Percentiles rank a stretch among this genome's conserved stretches.
phyloP scores from a whole-genome alignment of 768 basidiomycete species.

The Termitomyces sp. region DNA sequence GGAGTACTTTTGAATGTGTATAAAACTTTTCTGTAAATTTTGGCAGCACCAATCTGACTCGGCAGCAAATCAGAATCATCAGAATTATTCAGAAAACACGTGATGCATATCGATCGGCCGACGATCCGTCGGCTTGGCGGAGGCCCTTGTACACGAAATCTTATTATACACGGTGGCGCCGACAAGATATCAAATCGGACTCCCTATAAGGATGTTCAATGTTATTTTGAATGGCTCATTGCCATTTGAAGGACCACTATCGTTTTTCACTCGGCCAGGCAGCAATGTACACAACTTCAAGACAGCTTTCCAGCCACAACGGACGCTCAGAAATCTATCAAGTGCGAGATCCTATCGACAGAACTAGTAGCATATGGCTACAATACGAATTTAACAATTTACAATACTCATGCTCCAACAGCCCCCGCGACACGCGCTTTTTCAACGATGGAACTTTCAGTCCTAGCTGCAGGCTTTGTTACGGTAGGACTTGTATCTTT shows the following conservation, averaged over 20 bases:
- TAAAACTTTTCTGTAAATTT: slow-evolving; percentile 14
- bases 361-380: neutral
- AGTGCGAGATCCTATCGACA: no score
- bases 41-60: slow-evolving; percentile 12
- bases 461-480: neutral
- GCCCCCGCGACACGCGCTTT: slow-evolving; percentile 8
- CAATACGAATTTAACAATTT: neutral
- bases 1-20: slow-evolving; percentile 6
- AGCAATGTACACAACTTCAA: neutral
- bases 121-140: neutral
- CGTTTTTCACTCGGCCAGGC: neutral
- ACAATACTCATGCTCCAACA: slow-evolving; percentile 10
- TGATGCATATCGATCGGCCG: slow-evolving; percentile 5
- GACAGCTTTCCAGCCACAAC: neutral
- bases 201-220: no score
- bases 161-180: no score
- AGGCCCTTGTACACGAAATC: no score
- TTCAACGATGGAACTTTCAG: neutral
- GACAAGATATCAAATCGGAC: no score
- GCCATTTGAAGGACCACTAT: neutral
- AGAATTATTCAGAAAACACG: slow-evolving; percentile 1
- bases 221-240: neutral
- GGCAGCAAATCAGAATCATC: slow-evolving; percentile 1
- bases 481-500: neutral
- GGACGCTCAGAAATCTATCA: no score